These are phyloP conservation scores for Ophiostoma angusticollis DNA, from an alignment of 2,329 filamentous ascomycete species.

Conservation along the genomic window DNA sequence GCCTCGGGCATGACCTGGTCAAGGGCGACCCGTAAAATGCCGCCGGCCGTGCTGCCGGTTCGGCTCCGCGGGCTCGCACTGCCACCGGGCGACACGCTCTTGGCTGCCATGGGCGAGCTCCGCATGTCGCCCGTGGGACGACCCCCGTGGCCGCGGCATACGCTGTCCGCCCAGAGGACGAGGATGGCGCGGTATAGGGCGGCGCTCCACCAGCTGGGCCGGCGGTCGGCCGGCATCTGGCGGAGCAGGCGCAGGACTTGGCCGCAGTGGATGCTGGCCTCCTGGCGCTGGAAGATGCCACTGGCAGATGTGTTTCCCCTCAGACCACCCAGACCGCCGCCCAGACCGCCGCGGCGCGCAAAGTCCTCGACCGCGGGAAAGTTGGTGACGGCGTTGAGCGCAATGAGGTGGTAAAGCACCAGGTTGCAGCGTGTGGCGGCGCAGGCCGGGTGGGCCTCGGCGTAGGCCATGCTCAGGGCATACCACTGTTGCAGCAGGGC, in stretches of 20 bases:
- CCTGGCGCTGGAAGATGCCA: constrained; percentile 48
- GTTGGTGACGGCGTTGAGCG: constrained; percentile 53
- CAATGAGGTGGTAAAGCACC: constrained; percentile 58
- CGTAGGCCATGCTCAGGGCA: constrained; percentile 44
- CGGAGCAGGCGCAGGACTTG: constrained; percentile 51
- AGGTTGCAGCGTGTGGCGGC: constrained; percentile 51
- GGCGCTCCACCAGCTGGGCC: constrained; percentile 59
- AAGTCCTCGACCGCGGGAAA: constrained; percentile 56
- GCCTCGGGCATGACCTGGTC: constrained; percentile 30
- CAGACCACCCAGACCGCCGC: too few species aligned
- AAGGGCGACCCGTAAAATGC: constrained; percentile 20
- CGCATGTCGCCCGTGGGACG: neutral
- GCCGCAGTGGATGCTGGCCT: constrained; percentile 54
- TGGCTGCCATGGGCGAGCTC: neutral
- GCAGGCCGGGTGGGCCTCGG: constrained; percentile 43
- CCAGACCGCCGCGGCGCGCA: constrained; percentile 46
- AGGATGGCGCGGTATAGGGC: constrained; percentile 55
- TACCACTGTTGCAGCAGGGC: constrained; percentile 54
- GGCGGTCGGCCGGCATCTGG: constrained; percentile 44
- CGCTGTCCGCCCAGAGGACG: constrained; percentile 49
- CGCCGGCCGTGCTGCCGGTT: neutral
- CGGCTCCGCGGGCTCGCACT: constrained; percentile 10
- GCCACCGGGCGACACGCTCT: neutral
- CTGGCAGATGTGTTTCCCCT: constrained; percentile 32
- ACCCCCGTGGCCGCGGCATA: constrained; percentile 33